These are phyloP conservation scores for Echinosophora koreensis DNA, from an alignment of 306 rosid species.

Conservation along the genomic window DNA sequence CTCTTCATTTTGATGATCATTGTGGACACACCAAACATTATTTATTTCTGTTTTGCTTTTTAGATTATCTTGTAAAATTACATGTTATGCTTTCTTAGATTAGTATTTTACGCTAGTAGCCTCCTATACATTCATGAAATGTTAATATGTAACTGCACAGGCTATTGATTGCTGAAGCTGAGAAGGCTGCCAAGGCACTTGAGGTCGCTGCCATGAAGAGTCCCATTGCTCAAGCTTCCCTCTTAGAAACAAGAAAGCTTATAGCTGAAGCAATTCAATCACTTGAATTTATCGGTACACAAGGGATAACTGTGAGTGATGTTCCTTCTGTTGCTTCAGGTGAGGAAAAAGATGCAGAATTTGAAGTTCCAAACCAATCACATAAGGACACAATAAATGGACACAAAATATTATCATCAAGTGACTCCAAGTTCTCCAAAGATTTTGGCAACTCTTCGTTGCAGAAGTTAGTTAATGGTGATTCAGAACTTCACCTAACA, in stretches of 20 bases:
- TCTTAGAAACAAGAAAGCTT: conserved; percentile 73
- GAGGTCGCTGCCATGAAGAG: conserved; percentile 72
- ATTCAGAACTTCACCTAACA: conserved; percentile 46
- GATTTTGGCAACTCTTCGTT: conserved; percentile 47
- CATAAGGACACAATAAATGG: conserved; percentile 55
- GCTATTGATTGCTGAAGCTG: conserved; percentile 79
- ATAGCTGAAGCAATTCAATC: conserved; percentile 78
- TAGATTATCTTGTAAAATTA: not conserved
- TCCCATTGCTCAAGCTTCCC: conserved; percentile 76
- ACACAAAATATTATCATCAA: conserved; percentile 43
- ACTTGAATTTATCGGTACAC: conserved; percentile 61
- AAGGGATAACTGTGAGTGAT: conserved; percentile 36
- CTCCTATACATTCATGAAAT: conserved; percentile 9
- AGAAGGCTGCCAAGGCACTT: conserved; percentile 79
- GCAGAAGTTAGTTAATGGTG: conserved; percentile 49
- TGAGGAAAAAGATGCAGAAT: conserved; percentile 36
- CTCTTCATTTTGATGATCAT: too few species aligned
- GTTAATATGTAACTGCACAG: conserved; percentile 50
- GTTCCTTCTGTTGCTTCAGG: conserved; percentile 42
- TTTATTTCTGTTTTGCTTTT: not conserved
- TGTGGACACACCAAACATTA: not conserved
- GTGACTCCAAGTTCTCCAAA: conserved; percentile 40
- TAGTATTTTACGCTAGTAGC: not conserved
- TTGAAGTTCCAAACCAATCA: conserved; percentile 40
- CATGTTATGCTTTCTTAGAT: not conserved